These are phyloP conservation scores for Pythium coloratum DNA, from an alignment of 352 stramenopile species.

Conservation along the genomic window DNA sequence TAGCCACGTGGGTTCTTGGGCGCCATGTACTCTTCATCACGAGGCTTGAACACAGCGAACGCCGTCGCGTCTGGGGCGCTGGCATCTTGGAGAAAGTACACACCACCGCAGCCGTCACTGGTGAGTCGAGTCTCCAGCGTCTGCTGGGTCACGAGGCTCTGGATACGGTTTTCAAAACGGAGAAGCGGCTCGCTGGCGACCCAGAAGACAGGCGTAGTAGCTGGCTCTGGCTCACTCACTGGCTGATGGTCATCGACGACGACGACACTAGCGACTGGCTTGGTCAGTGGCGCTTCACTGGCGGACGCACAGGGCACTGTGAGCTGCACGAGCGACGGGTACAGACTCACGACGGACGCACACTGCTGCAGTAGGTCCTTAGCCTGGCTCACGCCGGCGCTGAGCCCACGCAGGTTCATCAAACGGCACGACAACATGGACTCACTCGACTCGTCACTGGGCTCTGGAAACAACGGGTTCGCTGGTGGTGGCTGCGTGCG, in stretches of 20 bases:
- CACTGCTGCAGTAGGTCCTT: conserved; percentile 30
- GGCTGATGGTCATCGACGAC: conserved; percentile 1
- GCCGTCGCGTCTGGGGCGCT: conserved; percentile 31
- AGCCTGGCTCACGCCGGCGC: conserved; percentile 26
- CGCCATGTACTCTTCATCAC: conserved; percentile 99
- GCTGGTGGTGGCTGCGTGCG: neutral
- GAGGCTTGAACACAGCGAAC: conserved; percentile 95
- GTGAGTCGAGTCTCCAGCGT: conserved; percentile 60
- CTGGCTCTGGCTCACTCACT: conserved; percentile 10
- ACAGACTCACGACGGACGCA: conserved; percentile 27
- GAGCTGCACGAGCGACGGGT: conserved; percentile 31
- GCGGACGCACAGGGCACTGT: conserved; percentile 18
- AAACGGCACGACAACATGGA: conserved; percentile 16
- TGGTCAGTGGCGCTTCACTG: neutral
- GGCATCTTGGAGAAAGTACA: conserved; percentile 51
- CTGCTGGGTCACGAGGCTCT: conserved; percentile 33
- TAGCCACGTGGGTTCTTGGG: conserved; percentile 98
- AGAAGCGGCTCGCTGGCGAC: conserved; percentile 43
- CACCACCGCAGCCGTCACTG: conserved; percentile 77
- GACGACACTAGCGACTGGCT: neutral
- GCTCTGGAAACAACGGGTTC: neutral
- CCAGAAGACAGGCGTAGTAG: conserved; percentile 30
- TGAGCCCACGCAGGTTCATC: conserved; percentile 22
- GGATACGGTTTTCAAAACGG: conserved; percentile 46
- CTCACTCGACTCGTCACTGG: neutral